Evolutionary conservation across 768 basidiomycete genomes (phyloP).

Genomic region (Lactarius vividus): DNA sequence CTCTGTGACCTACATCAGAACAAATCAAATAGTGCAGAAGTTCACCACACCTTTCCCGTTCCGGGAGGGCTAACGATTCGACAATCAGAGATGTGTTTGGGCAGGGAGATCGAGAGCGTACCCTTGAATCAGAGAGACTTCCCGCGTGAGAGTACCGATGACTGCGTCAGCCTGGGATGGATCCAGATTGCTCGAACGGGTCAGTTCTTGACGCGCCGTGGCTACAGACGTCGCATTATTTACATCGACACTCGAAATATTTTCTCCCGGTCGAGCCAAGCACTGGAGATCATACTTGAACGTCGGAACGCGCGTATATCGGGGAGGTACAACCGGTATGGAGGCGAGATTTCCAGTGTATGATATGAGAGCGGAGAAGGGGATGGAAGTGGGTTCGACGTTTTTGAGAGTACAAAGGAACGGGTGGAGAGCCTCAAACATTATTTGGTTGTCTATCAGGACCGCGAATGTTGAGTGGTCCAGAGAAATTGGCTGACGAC

Average conservation of each 20-base stretch:
- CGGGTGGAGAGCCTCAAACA: conserved; percentile 22
- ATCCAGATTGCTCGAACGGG: conserved; percentile 54
- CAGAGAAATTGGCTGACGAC: conserved; percentile 35
- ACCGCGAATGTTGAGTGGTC: conserved; percentile 21
- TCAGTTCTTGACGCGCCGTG: conserved; percentile 47
- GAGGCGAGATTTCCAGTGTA: background rate
- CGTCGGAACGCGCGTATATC: conserved; percentile 37
- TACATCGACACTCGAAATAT: conserved; percentile 39
- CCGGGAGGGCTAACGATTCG: conserved; percentile 58
- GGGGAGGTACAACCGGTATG: conserved; percentile 10
- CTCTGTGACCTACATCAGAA: conserved; percentile 39
- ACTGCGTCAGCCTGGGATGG: conserved; percentile 70
- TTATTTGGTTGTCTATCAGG: conserved; percentile 26
- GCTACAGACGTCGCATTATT: conserved; percentile 45
- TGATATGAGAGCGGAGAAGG: conserved; percentile 18
- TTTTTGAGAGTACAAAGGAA: conserved; percentile 25
- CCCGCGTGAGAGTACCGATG: conserved; percentile 55
- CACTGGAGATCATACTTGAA: conserved; percentile 57
- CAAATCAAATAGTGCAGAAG: background rate
- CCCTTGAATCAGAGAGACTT: conserved; percentile 73
- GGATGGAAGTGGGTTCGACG: conserved; percentile 23
- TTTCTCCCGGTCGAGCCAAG: conserved; percentile 40
- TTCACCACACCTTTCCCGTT: conserved; percentile 60
- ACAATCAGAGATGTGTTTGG: background rate
- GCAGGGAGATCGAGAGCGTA: conserved; percentile 31